Percentiles rank a stretch among this genome's conserved stretches.
Conservation (phyloP, 163 green algal species). For the Picocystis sp. region DNA sequence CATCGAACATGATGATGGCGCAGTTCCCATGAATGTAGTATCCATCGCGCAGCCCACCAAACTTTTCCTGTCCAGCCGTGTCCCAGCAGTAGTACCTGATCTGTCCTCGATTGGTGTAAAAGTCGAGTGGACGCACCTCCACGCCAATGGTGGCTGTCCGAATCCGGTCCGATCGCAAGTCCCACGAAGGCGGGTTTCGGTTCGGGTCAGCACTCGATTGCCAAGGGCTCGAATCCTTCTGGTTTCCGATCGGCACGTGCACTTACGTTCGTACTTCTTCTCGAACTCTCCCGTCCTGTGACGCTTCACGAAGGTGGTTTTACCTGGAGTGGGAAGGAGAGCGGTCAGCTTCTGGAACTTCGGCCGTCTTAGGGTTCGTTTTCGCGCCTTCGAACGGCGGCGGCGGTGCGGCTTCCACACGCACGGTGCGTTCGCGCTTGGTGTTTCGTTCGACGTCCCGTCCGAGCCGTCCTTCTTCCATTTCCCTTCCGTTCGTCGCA, state of each 20-base stretch:
- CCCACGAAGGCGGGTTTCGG: background rate
- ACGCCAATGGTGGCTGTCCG: constrained; percentile 91
- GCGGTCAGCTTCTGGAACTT: too few relatives aligned
- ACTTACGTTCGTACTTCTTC: constrained; percentile 98
- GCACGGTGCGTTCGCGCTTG: too few relatives aligned
- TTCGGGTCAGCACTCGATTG: background rate
- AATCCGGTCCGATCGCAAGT: constrained; percentile 5
- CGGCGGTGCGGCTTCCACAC: too few relatives aligned
- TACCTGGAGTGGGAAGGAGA: constrained; percentile 36
- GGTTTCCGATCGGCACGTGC: background rate
- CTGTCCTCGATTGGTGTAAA: constrained; percentile 93
- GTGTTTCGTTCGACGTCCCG: too few relatives aligned
- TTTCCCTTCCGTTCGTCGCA: too few relatives aligned
- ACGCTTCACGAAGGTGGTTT: constrained; percentile 97
- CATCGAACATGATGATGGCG: constrained; percentile 99
- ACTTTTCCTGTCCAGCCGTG: constrained; percentile 96
- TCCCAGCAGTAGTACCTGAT: constrained; percentile 99
- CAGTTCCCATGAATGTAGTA: constrained; percentile 99
- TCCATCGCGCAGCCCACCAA: constrained; percentile 95
- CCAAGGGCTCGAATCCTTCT: background rate
- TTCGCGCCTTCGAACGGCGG: too few relatives aligned
- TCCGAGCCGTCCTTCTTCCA: too few relatives aligned
- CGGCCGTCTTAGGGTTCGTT: too few relatives aligned
- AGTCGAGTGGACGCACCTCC: constrained; percentile 97
- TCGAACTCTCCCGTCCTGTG: constrained; percentile 98